Conservation (phyloP, 148 eudicot species). For the Vaccinium darrowii region DNA sequence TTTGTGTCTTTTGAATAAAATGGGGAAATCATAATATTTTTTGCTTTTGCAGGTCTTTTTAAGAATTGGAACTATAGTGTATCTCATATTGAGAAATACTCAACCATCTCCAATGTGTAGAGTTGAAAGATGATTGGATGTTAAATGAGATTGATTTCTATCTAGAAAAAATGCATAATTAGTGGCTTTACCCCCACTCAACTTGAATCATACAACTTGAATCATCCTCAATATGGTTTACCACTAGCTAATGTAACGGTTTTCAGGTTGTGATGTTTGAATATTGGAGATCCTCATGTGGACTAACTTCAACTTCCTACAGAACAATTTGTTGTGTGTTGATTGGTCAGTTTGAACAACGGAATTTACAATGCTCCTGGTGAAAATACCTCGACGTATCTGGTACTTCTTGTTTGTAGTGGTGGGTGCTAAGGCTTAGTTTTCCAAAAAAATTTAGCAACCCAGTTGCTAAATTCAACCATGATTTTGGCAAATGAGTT, state of each 20-base stretch:
- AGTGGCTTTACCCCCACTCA: background rate
- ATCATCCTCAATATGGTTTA: no score
- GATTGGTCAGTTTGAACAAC: background rate
- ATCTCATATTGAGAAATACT: background rate
- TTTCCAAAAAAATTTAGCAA: no score
- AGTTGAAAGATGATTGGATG: background rate
- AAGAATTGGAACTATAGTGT: conserved; percentile 7
- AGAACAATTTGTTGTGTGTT: background rate
- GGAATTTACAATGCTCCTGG: background rate
- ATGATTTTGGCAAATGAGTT: no score
- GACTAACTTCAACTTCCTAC: background rate
- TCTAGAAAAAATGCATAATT: background rate
- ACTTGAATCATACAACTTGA: background rate
- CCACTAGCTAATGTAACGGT: background rate
- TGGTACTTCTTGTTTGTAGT: no score
- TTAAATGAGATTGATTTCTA: background rate
- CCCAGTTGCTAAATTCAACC: no score
- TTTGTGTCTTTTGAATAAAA: conserved; percentile 12
- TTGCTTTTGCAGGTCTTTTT: background rate
- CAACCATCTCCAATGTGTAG: background rate
- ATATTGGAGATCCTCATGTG: background rate
- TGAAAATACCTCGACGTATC: no score
- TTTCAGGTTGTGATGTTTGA: background rate
- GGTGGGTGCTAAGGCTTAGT: no score
- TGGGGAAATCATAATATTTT: conserved; percentile 8